Base-by-base conservation (phyloP, 2,329 filamentous ascomycete species). In the Ceratocystis cacaofunesta region DNA sequence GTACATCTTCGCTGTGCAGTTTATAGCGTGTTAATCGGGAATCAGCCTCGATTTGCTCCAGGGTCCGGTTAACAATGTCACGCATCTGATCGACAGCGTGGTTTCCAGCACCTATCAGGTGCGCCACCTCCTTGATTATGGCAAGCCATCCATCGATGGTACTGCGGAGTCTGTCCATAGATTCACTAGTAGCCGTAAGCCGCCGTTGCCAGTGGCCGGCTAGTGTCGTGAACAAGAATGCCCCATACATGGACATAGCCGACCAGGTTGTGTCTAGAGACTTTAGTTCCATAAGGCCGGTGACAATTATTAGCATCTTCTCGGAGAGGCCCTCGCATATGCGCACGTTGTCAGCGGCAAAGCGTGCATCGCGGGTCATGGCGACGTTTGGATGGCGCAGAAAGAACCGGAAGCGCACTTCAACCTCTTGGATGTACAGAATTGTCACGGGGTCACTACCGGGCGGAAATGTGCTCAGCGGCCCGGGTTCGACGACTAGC, bases 191-290 rank as follows among this genome's bases (percentile, higher is more conserved):
- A 10, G 84, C 82, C 8, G 82, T 78, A 61, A 83, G 82, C 36
- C 86, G 79, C 61, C 85, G 81, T 71, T 90, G 82, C 77, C 84
- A 89, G 65, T 85, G 81, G 1, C 83, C 82, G 60, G 88, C 89
- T 0, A 92, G 76, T 15, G 82, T 85, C 0, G 87, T 88, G 70
- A 90, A 89, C 66, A 89, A 85, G 30, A 87, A 87, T 55, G 86
- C 84, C 12, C 89, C 79, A 71, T 89, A 90, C 5, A 89, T 81
- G 0, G 88, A 85, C 61, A 84, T 80, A 61, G 87, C 86, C 70
- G 89, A 88, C 87, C 88, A 92, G 0, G 88, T 90, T 1, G 87
- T 89, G 71, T 92, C 89, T 3, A 92, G 75, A 57, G 84, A 85
- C 71, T 87, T 88, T 66, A 85, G 77, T 69, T 79, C 80, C 66